These are phyloP conservation scores for Aegilops speltoides DNA, from an alignment of 176 grass and related monocot genomes.

Conservation along the genomic window DNA sequence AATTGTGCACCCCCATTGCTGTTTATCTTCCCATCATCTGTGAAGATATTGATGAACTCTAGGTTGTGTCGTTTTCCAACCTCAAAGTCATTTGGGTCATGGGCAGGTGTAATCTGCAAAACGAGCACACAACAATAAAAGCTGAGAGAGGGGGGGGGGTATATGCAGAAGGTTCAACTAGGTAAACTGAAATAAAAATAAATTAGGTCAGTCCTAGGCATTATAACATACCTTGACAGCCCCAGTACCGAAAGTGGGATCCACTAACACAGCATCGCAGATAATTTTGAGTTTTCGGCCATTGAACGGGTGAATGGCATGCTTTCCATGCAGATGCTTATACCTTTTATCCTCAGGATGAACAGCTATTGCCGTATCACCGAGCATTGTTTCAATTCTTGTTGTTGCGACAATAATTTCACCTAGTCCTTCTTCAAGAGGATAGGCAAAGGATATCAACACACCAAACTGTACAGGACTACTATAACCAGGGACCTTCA, in stretches of 20 bases:
- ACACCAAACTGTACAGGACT: conserved; percentile 79
- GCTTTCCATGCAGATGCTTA: conserved; percentile 73
- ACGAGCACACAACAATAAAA: conserved; percentile 15
- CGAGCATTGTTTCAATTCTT: conserved; percentile 88
- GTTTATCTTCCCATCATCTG: conserved; percentile 79
- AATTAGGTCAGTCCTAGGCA: background rate
- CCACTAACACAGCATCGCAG: conserved; percentile 68
- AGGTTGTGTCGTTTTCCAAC: conserved; percentile 83
- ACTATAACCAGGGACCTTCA: conserved; percentile 69
- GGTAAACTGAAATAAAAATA: background rate
- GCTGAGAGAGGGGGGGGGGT: too few species aligned
- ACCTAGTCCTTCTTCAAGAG: conserved; percentile 69
- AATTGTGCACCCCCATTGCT: conserved; percentile 64
- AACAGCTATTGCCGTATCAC: conserved; percentile 85
- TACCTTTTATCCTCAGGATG: conserved; percentile 78
- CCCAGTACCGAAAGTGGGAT: conserved; percentile 83
- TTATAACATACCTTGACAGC: conserved; percentile 67
- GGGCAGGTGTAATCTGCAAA: conserved; percentile 80
- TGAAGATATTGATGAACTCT: conserved; percentile 83
- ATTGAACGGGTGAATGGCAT: conserved; percentile 83
- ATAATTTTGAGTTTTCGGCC: conserved; percentile 70
- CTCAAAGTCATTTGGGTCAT: conserved; percentile 92
- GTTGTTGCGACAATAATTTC: conserved; percentile 86
- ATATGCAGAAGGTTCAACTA: background rate
- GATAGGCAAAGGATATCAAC: conserved; percentile 89